phyloP scores from a whole-genome alignment of 2,329 filamentous ascomycete genomes.

The Juglanconis oblonga region DNA sequence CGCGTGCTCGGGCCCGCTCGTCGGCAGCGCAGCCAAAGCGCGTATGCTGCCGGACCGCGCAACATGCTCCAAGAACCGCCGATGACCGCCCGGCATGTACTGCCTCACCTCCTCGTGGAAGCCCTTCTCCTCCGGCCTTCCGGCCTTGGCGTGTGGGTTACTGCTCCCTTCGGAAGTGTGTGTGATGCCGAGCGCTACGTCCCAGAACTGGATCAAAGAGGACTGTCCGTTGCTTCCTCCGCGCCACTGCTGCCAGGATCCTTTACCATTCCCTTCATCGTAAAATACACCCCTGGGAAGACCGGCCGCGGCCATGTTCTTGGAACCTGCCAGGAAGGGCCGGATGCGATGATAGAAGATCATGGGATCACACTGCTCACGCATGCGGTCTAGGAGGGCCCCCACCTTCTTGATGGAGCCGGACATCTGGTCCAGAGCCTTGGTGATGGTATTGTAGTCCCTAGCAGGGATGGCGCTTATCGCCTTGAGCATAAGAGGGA shows the following conservation, averaged over 20 bases:
- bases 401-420: constrained; percentile 67
- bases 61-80: constrained; percentile 72
- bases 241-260: constrained; percentile 72
- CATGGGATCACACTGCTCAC: constrained; percentile 81
- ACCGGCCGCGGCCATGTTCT: constrained; percentile 85
- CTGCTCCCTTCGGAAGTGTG: constrained; percentile 51
- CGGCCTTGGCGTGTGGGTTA: constrained; percentile 22
- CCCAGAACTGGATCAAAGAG: constrained; percentile 90
- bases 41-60: constrained; percentile 70
- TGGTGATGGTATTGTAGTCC: constrained; percentile 59
- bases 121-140: constrained; percentile 23
- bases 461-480: constrained; percentile 64
- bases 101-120: constrained; percentile 69
- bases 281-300: constrained; percentile 82
- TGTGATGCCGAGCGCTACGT: constrained; percentile 79
- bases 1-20: constrained; percentile 48
- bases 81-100: constrained; percentile 88
- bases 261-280: constrained; percentile 66
- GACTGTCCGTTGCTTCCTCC: constrained; percentile 93
- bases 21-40: constrained; percentile 56
- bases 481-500: constrained; percentile 75
- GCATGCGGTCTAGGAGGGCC: constrained; percentile 73
- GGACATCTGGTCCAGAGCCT: constrained; percentile 63
- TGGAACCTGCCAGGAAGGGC: constrained; percentile 85
- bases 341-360: constrained; percentile 88